Evolutionary conservation across 495 filamentous ascomycete genomes (phyloP), one percentile per base, ranked within the genome.

Genomic region (Aspergillus homomorphus): DNA sequence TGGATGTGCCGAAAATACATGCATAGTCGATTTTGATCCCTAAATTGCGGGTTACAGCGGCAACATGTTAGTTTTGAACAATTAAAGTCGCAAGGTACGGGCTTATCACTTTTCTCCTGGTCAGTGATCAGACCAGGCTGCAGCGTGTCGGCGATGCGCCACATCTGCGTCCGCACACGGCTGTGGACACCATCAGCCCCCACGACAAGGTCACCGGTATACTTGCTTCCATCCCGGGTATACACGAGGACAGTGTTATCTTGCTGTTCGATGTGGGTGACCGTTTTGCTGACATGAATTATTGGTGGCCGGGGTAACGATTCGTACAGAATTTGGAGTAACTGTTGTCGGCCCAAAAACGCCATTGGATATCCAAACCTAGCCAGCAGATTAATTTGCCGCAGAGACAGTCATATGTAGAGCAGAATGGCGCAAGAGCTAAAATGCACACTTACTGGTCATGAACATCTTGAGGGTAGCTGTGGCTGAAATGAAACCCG

Each of bases 101-200:
- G 42, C 15, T 4, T 45, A 6, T 4, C 19, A 14, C 4, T 18
- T 45, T 45, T n/a, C 42, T 7, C 42, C 5, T 45, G 6, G 42
- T 5, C 42, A 5, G 42, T 7, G 42, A 45, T 45, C 19, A 4
- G 42, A 45, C 42, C 16, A n/a, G 42, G 6, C 58, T 9, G 62
- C 69, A 51, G 68, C 60, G n/a, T n/a, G n/a, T n/a, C n/a, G n/a
- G n/a, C n/a, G n/a, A n/a, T n/a, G 18, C 62, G 51, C 54, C 70
- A 68, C 68, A 80, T 74, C 53, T 74, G 69, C 33, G 59, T 30
- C 21, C 77, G 62, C 18, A 69, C 70, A 49, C 56, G 63, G 63
- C 77, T 77, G 54, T 78, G 73, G 12, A 80, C 74, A 0, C 81
- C 82, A 60, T 84, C 82, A 19, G 73, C 73, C 0, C 79, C 81